Evolutionary conservation across 2,329 filamentous ascomycete genomes (phyloP).

Genomic region (Dryadomyces sulphureus): DNA sequence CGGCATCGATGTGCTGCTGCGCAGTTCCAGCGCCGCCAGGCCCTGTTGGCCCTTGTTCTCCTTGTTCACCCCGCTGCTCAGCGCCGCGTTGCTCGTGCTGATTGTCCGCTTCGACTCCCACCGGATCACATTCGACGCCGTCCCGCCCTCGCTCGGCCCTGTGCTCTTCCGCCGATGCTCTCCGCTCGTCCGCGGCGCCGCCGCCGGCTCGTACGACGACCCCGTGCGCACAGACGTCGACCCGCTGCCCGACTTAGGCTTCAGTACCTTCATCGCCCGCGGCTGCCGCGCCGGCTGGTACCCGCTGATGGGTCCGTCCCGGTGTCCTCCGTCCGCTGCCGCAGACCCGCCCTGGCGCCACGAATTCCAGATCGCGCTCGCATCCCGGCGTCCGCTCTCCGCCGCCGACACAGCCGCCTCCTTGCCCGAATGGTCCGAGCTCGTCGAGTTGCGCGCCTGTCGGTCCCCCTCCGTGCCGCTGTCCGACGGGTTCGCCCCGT

Average conservation of each 20-base stretch:
- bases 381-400: slow-evolving; percentile 25
- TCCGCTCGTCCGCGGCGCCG: slow-evolving; percentile 26
- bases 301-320: slow-evolving; percentile 42
- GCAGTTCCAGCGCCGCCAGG: slow-evolving; percentile 16
- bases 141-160: slow-evolving; percentile 15
- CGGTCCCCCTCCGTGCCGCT: slow-evolving; percentile 29
- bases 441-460: slow-evolving; percentile 14
- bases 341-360: slow-evolving; percentile 47
- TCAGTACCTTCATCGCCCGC: slow-evolving; percentile 80
- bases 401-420: slow-evolving; percentile 12
- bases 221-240: slow-evolving; percentile 37
- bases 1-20: slow-evolving; percentile 25
- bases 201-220: slow-evolving; percentile 35
- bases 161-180: slow-evolving; percentile 41
- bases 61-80: slow-evolving; percentile 18
- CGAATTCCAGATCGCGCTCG: slow-evolving; percentile 50
- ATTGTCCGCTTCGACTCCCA: slow-evolving; percentile 39
- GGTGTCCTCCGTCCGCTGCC: slow-evolving; percentile 37
- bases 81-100: slow-evolving; percentile 19
- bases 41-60: slow-evolving; percentile 19
- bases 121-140: slow-evolving; percentile 18
- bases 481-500: slow-evolving; percentile 24
- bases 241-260: slow-evolving; percentile 46
- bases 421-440: slow-evolving; percentile 15
- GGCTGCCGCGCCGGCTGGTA: slow-evolving; percentile 54